Conservation (phyloP, 805 yeast species). For the Sugiyamaella smithiae region DNA sequence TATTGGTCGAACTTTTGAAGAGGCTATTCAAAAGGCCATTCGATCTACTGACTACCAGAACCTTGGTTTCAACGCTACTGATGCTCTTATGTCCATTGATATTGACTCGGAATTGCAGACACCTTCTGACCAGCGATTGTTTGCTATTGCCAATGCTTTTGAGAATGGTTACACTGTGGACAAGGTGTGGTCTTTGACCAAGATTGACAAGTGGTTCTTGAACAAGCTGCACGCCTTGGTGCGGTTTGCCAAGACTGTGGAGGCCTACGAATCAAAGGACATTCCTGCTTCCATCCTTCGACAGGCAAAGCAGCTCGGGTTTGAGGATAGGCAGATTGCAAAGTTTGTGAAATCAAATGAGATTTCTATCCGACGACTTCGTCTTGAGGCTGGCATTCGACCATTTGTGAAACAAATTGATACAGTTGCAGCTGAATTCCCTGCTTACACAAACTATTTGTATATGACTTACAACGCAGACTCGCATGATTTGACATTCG, state of each 20-base stretch:
- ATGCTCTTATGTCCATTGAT: slow-evolving; percentile 84
- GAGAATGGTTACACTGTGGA: slow-evolving; percentile 86
- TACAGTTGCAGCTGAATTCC: slow-evolving; percentile 99
- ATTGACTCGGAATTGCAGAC: slow-evolving; percentile 91
- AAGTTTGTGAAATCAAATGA: slow-evolving; percentile 84
- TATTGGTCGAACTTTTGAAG: slow-evolving; percentile 96
- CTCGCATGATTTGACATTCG: slow-evolving; percentile 78
- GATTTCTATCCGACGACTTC: slow-evolving; percentile 83
- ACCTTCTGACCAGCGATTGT: slow-evolving; percentile 95
- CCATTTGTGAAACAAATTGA: slow-evolving; percentile 97
- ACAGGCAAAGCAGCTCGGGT: slow-evolving; percentile 94
- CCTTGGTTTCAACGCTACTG: slow-evolving; percentile 82
- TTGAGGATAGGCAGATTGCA: slow-evolving; percentile 96
- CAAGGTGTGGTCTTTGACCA: slow-evolving; percentile 84
- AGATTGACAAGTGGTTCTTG: slow-evolving; percentile 95
- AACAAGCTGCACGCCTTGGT: slow-evolving; percentile 77
- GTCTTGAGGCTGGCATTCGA: slow-evolving; percentile 79
- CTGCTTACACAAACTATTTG: slow-evolving; percentile 90
- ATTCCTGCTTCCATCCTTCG: slow-evolving; percentile 62
- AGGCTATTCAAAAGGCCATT: slow-evolving; percentile 96
- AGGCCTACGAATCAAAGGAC: slow-evolving; percentile 34
- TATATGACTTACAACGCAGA: slow-evolving; percentile 95
- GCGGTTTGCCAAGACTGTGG: slow-evolving; percentile 56
- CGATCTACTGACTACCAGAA: slow-evolving; percentile 95
- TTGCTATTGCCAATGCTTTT: slow-evolving; percentile 95